These are phyloP conservation scores for Debaryomycetaceae sp. DNA, from an alignment of 1,139 yeast genomes.

Conservation along the genomic window DNA sequence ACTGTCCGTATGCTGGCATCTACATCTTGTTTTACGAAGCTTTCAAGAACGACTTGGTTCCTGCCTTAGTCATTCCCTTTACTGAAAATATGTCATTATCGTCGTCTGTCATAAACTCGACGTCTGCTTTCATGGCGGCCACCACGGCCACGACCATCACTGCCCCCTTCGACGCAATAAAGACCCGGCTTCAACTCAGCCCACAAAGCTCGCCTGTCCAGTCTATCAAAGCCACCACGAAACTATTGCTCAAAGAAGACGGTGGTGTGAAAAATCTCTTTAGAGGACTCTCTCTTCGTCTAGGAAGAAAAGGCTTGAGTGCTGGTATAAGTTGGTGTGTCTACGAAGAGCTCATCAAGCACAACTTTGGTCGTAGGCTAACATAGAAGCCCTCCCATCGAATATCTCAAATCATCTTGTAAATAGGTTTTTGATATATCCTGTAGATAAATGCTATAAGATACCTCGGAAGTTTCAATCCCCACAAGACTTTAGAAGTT, in stretches of 20 bases:
- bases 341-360: conserved; percentile 78
- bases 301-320: conserved; percentile 81
- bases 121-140: conserved; percentile 74
- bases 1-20: conserved; percentile 94
- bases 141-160: conserved; percentile 79
- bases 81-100: conserved; percentile 6
- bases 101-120: conserved; percentile 61
- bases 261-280: conserved; percentile 67
- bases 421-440: conserved; percentile 1
- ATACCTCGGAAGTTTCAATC: conserved; percentile 5
- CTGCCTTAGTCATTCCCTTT: conserved; percentile 10
- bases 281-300: conserved; percentile 77
- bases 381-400: not conserved
- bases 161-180: conserved; percentile 93
- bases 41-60: conserved; percentile 45
- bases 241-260: conserved; percentile 39
- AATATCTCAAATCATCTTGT: not conserved
- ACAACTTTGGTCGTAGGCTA: not conserved
- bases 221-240: conserved; percentile 26
- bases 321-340: conserved; percentile 98
- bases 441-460: conserved; percentile 1
- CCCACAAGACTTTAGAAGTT: not conserved
- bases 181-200: conserved; percentile 79
- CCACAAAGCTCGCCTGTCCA: conserved; percentile 9
- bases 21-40: conserved; percentile 83